A percentile compares a stretch with the other conserved stretches of the same genome.
Conservation (phyloP, 345 rosid genomes). For the Salix udensis region DNA sequence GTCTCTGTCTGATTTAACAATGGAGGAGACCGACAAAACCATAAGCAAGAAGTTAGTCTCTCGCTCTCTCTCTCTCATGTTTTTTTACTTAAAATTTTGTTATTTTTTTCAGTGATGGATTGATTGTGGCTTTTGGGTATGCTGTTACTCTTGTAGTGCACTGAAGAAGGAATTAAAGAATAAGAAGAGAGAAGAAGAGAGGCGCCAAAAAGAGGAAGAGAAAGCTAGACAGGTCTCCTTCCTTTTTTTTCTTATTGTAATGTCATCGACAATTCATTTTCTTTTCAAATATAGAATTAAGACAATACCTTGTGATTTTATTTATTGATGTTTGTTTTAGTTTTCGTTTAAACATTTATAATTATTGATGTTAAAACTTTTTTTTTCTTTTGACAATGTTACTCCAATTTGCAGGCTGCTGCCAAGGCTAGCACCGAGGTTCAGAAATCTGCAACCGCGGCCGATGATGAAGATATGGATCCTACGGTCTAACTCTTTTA, state of each 20-base stretch:
- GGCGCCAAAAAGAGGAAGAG: conserved; percentile 66
- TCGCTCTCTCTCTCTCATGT: background rate
- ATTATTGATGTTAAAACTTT: background rate
- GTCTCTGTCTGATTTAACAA: background rate
- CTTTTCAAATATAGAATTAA: too few species aligned
- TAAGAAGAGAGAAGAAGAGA: conserved; percentile 80
- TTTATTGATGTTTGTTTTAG: background rate
- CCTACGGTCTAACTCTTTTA: conserved; percentile 53
- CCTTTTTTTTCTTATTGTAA: background rate
- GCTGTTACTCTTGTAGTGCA: conserved; percentile 44
- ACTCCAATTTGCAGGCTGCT: conserved; percentile 39
- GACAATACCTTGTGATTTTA: background rate
- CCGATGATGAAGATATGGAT: conserved; percentile 96
- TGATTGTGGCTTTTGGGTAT: background rate
- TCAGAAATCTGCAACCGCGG: conserved; percentile 32
- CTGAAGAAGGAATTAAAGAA: conserved; percentile 70
- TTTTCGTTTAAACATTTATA: background rate
- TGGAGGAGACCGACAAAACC: conserved; percentile 24
- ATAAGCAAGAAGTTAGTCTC: conserved; percentile 69
- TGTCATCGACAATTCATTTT: background rate
- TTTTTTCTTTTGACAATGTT: background rate
- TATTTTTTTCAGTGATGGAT: background rate
- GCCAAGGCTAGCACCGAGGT: conserved; percentile 13
- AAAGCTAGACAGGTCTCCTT: conserved; percentile 37
- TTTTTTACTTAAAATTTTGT: background rate